These are phyloP conservation scores for Xylariomycetidae sp. DNA, from an alignment of 2,329 filamentous ascomycete genomes.

Conservation along the genomic window DNA sequence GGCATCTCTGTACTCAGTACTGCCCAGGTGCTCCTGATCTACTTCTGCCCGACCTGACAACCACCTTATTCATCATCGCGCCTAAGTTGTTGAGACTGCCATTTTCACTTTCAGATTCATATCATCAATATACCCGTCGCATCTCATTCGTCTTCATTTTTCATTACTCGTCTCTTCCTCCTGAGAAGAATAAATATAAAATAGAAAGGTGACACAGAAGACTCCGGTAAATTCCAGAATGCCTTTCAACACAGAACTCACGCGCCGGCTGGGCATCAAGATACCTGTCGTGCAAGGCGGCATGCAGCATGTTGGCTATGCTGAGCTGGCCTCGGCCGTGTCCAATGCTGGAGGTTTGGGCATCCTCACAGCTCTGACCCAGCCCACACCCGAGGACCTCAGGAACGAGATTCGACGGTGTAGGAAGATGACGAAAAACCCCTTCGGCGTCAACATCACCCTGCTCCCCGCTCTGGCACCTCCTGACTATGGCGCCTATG, in stretches of 20 bases:
- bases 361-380: slow-evolving; percentile 83
- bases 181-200: background rate
- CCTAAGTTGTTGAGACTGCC: too few species aligned
- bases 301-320: slow-evolving; percentile 83
- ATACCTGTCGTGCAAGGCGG: slow-evolving; percentile 79
- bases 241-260: slow-evolving; percentile 55
- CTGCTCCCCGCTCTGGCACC: slow-evolving; percentile 85
- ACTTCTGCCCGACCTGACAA: too few species aligned
- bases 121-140: too few species aligned
- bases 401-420: slow-evolving; percentile 90
- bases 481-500: slow-evolving; percentile 88
- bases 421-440: slow-evolving; percentile 70
- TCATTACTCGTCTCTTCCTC: too few species aligned
- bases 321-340: slow-evolving; percentile 71
- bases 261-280: slow-evolving; percentile 52
- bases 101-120: too few species aligned
- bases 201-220: background rate
- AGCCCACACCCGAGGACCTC: slow-evolving; percentile 85
- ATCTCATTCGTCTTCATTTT: too few species aligned
- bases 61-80: too few species aligned
- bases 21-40: too few species aligned
- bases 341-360: slow-evolving; percentile 79
- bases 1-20: too few species aligned
- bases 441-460: slow-evolving; percentile 93
- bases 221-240: slow-evolving; percentile 30